Evolutionary conservation across 225 moss, liverwort and hornwort genomes (phyloP).

Genomic region (Marchantia polymorpha): DNA sequence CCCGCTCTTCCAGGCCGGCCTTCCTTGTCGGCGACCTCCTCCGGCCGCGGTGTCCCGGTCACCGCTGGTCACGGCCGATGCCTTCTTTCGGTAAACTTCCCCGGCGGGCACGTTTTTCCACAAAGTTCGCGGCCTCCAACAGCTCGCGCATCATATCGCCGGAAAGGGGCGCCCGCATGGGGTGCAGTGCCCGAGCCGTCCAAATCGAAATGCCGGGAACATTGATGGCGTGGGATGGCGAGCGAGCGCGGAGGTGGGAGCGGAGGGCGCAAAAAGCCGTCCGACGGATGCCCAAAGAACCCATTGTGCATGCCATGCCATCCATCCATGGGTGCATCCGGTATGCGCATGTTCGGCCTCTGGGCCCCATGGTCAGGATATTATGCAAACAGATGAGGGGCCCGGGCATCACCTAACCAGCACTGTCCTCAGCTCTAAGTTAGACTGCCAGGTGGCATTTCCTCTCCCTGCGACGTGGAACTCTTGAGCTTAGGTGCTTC

Average conservation of each 20-base stretch:
- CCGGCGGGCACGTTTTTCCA: neutral
- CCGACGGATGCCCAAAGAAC: neutral
- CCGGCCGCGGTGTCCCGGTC: neutral
- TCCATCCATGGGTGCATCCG: neutral
- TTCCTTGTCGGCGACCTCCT: neutral
- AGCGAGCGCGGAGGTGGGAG: neutral
- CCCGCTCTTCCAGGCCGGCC: neutral
- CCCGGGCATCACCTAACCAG: conserved; percentile 15
- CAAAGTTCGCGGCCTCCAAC: neutral
- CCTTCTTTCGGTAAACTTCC: neutral
- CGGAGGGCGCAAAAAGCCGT: neutral
- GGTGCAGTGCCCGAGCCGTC: neutral
- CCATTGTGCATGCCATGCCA: neutral
- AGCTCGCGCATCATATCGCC: neutral
- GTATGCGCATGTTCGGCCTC: neutral
- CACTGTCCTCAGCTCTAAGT: neutral
- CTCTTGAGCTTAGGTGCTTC: neutral
- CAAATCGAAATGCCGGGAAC: neutral
- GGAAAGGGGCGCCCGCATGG: neutral
- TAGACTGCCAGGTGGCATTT: neutral
- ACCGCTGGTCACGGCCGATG: neutral
- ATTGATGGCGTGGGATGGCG: neutral
- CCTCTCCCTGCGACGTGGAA: neutral
- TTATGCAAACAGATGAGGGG: conserved; percentile 7
- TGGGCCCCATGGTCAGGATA: conserved; percentile 10